A percentile compares a stretch with the other conserved stretches of the same genome.
These are phyloP conservation scores for Fusarium paranaense DNA, from an alignment of 2,329 filamentous ascomycete genomes.

Conservation along the genomic window DNA sequence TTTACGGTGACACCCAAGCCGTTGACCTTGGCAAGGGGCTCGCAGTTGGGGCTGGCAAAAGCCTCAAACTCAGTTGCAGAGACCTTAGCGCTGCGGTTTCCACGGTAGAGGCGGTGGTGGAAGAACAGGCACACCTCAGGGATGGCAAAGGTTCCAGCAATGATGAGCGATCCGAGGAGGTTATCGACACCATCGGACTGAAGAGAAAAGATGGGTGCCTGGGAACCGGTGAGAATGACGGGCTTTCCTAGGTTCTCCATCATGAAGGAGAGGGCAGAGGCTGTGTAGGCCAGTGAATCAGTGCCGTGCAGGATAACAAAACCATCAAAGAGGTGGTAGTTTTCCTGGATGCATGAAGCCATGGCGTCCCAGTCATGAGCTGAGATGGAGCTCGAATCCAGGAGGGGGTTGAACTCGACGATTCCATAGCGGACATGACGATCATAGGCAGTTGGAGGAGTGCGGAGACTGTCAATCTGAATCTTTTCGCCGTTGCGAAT, in stretches of 20 bases:
- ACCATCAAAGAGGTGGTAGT: conserved; percentile 89
- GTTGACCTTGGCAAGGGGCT: conserved; percentile 84
- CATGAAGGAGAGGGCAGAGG: conserved; percentile 93
- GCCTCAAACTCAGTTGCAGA: conserved; percentile 88
- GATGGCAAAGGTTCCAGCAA: conserved; percentile 92
- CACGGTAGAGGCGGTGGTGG: conserved; percentile 89
- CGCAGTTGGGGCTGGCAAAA: conserved; percentile 88
- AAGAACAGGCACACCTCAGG: conserved; percentile 96
- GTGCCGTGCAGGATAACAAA: conserved; percentile 94
- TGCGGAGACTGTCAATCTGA: conserved; percentile 76
- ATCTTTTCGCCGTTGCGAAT: conserved; percentile 62
- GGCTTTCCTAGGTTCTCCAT: conserved; percentile 91
- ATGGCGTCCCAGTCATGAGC: conserved; percentile 89
- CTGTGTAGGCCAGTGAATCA: conserved; percentile 89
- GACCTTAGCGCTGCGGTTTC: conserved; percentile 89
- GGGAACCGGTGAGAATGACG: conserved; percentile 85
- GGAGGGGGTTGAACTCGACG: conserved; percentile 83
- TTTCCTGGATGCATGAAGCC: conserved; percentile 80
- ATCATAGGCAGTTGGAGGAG: conserved; percentile 82
- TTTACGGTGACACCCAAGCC: conserved; percentile 84
- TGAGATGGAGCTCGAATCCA: conserved; percentile 92
- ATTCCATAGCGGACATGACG: conserved; percentile 86
- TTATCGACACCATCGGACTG: conserved; percentile 95
- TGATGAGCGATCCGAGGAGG: conserved; percentile 86
- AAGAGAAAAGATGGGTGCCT: conserved; percentile 88